These are phyloP conservation scores for Asterophora parasitica DNA, from an alignment of 768 basidiomycete genomes.

Conservation along the genomic window DNA sequence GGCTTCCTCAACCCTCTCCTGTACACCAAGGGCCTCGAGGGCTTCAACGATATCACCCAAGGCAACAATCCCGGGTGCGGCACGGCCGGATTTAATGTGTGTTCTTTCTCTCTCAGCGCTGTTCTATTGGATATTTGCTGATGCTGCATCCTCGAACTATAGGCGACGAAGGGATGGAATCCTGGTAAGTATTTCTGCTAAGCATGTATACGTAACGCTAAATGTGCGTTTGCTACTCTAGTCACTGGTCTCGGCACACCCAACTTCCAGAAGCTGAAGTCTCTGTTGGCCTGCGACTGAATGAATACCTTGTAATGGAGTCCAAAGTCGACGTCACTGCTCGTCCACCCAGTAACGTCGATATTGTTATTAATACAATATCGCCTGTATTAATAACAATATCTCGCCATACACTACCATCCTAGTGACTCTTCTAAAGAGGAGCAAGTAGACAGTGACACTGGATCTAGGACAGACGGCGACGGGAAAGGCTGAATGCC, in stretches of 20 bases:
- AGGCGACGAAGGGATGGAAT: constrained; percentile 58
- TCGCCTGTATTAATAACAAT: no score
- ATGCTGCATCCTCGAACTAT: no score
- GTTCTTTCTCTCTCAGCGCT: constrained; percentile 20
- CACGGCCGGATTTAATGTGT: constrained; percentile 60
- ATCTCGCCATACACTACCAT: no score
- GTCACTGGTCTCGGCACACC: constrained; percentile 40
- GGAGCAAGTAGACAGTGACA: no score
- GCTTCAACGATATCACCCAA: constrained; percentile 53
- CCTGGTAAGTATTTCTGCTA: constrained; percentile 36
- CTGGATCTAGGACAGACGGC: no score
- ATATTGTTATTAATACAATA: no score
- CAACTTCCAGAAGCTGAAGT: no score
- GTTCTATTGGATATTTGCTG: not conserved
- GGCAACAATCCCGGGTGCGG: constrained; percentile 60
- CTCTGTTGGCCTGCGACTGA: not conserved
- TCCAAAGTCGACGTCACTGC: no score
- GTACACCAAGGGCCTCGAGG: constrained; percentile 36
- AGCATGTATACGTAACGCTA: not conserved
- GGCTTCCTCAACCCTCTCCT: constrained; percentile 67
- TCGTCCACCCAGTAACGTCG: no score
- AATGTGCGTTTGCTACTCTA: not conserved
- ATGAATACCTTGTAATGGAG: no score
- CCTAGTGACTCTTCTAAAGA: no score
- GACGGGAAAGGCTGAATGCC: no score